These are phyloP conservation scores for Streptanthus diversifolius DNA, from an alignment of 345 rosid species.

Conservation along the genomic window DNA sequence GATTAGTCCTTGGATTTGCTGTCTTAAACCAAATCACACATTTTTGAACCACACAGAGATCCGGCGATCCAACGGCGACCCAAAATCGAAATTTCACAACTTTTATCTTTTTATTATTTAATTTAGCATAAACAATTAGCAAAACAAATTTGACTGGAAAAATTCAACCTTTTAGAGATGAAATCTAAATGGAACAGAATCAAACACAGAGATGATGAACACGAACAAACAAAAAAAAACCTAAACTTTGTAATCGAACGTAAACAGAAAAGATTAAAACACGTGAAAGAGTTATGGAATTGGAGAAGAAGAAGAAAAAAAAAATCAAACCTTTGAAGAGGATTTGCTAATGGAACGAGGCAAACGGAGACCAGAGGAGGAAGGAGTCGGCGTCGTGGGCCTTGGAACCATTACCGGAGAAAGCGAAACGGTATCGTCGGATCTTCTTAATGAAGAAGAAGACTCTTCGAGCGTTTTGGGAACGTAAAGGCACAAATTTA, in stretches of 20 bases:
- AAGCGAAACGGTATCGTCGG: slow-evolving; percentile 41
- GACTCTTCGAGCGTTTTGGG: slow-evolving; percentile 52
- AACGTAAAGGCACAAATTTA: slow-evolving; percentile 64
- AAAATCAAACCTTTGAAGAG: slow-evolving; percentile 54
- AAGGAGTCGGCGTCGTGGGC: slow-evolving; percentile 55
- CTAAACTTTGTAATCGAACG: neutral
- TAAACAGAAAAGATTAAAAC: neutral
- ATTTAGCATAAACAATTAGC: neutral
- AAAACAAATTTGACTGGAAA: neutral
- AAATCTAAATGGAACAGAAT: neutral
- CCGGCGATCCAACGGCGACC: slow-evolving; percentile 26
- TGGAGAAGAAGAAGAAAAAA: neutral
- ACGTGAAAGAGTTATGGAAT: neutral
- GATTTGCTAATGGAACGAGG: slow-evolving; percentile 52
- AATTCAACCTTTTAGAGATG: slow-evolving; percentile 4
- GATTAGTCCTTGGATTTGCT: slow-evolving; percentile 36
- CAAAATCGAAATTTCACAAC: slow-evolving; percentile 20
- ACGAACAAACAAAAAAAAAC: slow-evolving; percentile 16
- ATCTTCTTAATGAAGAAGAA: slow-evolving; percentile 37
- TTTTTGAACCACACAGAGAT: slow-evolving; percentile 14
- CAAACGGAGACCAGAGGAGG: slow-evolving; percentile 63
- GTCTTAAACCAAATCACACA: slow-evolving; percentile 14
- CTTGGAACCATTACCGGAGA: slow-evolving; percentile 32
- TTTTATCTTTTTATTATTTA: neutral
- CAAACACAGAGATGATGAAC: slow-evolving; percentile 2